A percentile compares a stretch with the other conserved stretches of the same genome.
phyloP scores from a whole-genome alignment of 495 filamentous ascomycete genomes.

The Podospora appendiculata region DNA sequence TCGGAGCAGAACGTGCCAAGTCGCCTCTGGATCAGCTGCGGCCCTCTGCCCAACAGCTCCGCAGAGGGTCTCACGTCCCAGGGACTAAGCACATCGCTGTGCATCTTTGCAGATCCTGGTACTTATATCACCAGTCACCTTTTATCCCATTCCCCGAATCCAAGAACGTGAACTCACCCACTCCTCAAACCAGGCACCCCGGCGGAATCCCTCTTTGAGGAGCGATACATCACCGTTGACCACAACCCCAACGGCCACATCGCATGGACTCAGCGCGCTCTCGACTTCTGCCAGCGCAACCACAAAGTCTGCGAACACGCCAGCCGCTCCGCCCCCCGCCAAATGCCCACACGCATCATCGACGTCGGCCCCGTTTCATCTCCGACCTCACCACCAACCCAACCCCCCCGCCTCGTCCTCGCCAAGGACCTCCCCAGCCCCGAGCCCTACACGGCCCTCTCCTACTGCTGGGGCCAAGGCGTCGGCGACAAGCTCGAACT shows the following conservation, averaged over 20 bases:
- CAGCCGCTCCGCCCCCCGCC: neutral
- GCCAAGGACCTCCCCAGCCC: neutral
- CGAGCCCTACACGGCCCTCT: conserved; percentile 1
- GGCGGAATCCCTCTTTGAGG: neutral
- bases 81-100: too few relatives aligned
- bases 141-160: too few relatives aligned
- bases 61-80: too few relatives aligned
- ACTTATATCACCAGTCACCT: too few relatives aligned
- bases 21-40: neutral
- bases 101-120: too few relatives aligned
- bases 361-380: neutral
- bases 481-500: neutral
- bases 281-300: neutral
- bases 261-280: accelerated
- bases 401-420: neutral
- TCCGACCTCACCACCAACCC: neutral
- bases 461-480: conserved; percentile 5
- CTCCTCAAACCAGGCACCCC: neutral
- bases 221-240: conserved; percentile 1
- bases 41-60: neutral
- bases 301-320: neutral
- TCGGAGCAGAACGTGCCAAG: neutral
- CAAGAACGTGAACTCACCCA: too few relatives aligned
- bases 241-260: neutral
- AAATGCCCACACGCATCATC: conserved; percentile 3